Evolutionary conservation across 169 alveolate genomes (phyloP), one percentile per base, ranked within the genome.

Genomic region (Toxoplasma gondii): DNA sequence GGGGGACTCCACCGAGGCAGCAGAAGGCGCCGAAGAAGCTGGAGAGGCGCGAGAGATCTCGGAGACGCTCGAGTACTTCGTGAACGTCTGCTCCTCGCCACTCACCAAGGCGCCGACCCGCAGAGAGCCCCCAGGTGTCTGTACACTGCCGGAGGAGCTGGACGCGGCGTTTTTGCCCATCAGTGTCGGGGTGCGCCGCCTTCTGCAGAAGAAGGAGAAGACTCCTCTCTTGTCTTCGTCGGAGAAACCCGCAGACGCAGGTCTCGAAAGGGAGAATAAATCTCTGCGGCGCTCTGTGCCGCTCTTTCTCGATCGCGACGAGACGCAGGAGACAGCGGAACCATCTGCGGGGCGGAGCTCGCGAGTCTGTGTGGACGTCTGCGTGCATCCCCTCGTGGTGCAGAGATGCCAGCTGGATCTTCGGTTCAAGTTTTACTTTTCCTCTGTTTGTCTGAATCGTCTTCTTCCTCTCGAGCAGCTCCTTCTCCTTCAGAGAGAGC

Each of bases 41-140:
- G n/a, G 24, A 78, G 43, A n/a, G 86, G n/a, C 86, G 86, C 39
- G 19, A 45, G 86, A 78, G 10, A n/a, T 78, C 82, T 29, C 39
- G 17, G 82, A 69, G 34, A 5, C 43, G 22, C 45, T 78, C 44
- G 86, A 78, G 49, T 78, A 78, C 86, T 78, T 78, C n/a, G 45
- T 78, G 49, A 78, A 78, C 86, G 86, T 78, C 86, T 78, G 86
- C 44, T 78, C 43, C 39, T 78, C 86, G 27, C 45, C 86, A 10
- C 86, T 78, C 27, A 45, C n/a, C 29, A 78, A 78, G 45, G 39
- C 49, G 39, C 86, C 86, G 49, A 78, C 86, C 22, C 86, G 82
- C 86, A n/a, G n/a, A 78, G n/a, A 78, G 27, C 49, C 27, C 58
- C 58, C 86, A 19, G 45, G 45, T 64, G 86, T 36, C 12, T 78